Evolutionary conservation across 2,329 filamentous ascomycete species (phyloP), one percentile per base, ranked within the genome.

Genomic region (Pestalotiopsis sp.): DNA sequence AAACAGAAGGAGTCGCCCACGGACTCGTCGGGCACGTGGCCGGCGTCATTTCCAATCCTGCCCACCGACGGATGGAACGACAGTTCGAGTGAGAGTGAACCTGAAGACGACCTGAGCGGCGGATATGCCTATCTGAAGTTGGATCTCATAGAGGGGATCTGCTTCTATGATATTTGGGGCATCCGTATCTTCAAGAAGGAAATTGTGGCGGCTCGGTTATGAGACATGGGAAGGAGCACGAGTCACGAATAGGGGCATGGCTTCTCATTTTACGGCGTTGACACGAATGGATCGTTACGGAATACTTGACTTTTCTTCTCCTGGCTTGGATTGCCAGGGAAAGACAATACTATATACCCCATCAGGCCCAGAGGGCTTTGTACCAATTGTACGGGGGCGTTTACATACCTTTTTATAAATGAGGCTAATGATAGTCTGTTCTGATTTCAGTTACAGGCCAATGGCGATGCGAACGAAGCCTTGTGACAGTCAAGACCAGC

Each of bases 111-210:
- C 2, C 76, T 74, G 1, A 71, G 72, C n/a, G 67, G 66, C 3
- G 52, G 55, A 3, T 63, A 67, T 14, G 69, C 70, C 1, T 71
- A 70, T 4, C 63, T 75, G 40, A 81, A 77, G 69, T 74, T 84
- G 6, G 78, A 82, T 68, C 76, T 79, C 7, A 68, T 81, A 2
- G 80, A 83, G 20, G 75, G 75, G 3, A 72, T 82, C 9, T 75
- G 75, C 6, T 84, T 84, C 69, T 82, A 80, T 62, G 82, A 86
- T 59, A 76, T 85, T 5, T 77, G 70, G 70, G 86, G 81, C 0
- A 81, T 89, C 44, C 81, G 81, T 69, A 89, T 90, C 63, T 90
- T 89, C 70, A 82, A 86, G 71, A 89, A 88, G 76, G 86, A 89
- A 73, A 76, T 89, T 62, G 79, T 84, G 39, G 70, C 71, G 24